Evolutionary conservation across 2,329 filamentous ascomycete species (phyloP).

Genomic region (Fusarium pseudoanthophilum): DNA sequence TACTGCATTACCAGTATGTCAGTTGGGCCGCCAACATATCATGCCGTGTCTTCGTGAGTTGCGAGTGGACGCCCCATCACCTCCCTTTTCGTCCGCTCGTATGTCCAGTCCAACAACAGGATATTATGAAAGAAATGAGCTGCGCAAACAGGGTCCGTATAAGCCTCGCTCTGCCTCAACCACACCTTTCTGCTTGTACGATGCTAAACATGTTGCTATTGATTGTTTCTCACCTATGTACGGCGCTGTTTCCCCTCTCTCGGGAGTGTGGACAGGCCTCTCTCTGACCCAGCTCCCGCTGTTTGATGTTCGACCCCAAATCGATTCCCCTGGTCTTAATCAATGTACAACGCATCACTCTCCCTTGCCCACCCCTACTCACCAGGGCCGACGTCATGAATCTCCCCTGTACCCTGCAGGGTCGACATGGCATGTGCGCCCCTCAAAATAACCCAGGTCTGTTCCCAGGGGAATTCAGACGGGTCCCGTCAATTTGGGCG

Average conservation of each 20-base stretch:
- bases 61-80: constrained; percentile 42
- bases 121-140: constrained; percentile 21
- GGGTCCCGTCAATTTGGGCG: constrained; percentile 40
- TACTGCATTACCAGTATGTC: constrained; percentile 10
- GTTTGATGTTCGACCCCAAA: constrained; percentile 35
- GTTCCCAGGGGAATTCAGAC: constrained; percentile 32
- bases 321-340: constrained; percentile 23
- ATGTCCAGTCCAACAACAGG: constrained; percentile 11
- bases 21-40: constrained; percentile 34
- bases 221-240: constrained; percentile 30
- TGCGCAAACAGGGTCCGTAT: constrained; percentile 21
- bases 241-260: constrained; percentile 38
- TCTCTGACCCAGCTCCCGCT: constrained; percentile 39
- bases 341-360: constrained; percentile 36
- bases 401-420: constrained; percentile 36
- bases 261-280: constrained; percentile 45
- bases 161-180: constrained; percentile 18
- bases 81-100: constrained; percentile 23
- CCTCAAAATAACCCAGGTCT: constrained; percentile 33
- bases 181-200: neutral
- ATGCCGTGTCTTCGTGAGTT: constrained; percentile 34
- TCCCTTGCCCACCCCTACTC: constrained; percentile 21
- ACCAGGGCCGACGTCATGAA: constrained; percentile 43
- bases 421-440: constrained; percentile 41
- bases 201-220: constrained; percentile 1